A percentile compares a stretch with the other conserved stretches of the same genome.
These are phyloP conservation scores for Saccharomycopsis vini DNA, from an alignment of 805 yeast species.

Conservation along the genomic window DNA sequence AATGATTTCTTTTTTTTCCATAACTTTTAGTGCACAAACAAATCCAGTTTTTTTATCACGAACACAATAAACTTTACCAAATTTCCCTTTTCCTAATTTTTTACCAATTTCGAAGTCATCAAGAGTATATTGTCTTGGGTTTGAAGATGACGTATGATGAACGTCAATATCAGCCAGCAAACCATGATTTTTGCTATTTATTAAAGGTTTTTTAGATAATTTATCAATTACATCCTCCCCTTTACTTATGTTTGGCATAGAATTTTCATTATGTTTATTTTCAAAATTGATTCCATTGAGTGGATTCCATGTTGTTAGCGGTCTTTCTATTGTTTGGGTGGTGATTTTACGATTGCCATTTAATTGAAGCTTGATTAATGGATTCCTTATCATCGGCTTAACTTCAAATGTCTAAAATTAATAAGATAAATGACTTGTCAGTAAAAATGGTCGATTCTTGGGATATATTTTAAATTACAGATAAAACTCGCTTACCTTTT, in stretches of 20 bases:
- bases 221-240: too few species aligned
- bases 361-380: conserved; percentile 17
- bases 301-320: conserved; percentile 15
- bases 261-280: background rate
- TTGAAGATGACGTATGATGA: too few species aligned
- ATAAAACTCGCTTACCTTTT: too few species aligned
- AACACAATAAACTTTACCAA: conserved; percentile 89
- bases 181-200: too few species aligned
- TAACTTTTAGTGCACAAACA: conserved; percentile 83
- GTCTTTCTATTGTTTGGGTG: background rate
- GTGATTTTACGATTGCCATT: conserved; percentile 12
- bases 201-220: too few species aligned
- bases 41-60: conserved; percentile 66
- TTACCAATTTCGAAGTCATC: conserved; percentile 74
- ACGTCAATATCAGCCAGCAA: too few species aligned
- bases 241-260: conserved; percentile 1
- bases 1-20: conserved; percentile 74
- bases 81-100: conserved; percentile 84
- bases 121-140: conserved; percentile 28
- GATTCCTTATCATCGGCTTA: too few species aligned
- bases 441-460: too few species aligned
- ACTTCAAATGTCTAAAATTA: too few species aligned
- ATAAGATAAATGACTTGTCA: too few species aligned
- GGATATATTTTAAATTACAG: too few species aligned
- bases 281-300: conserved; percentile 7